phyloP scores from a whole-genome alignment of 768 basidiomycete genomes.

The Tylopilus intermedius region DNA sequence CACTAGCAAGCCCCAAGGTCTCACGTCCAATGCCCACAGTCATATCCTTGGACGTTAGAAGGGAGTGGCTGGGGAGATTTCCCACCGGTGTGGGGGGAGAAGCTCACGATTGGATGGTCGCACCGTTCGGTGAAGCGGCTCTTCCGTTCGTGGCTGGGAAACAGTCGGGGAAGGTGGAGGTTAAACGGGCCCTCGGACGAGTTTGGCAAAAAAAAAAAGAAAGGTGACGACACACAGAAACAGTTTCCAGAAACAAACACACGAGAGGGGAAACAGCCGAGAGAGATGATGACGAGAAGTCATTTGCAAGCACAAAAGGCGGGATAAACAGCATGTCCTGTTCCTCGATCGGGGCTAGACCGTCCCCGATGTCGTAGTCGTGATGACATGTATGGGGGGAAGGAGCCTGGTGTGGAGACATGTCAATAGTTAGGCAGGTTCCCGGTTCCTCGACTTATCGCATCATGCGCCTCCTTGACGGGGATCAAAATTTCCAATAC shows the following conservation, averaged over 20 bases:
- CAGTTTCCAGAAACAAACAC: neutral
- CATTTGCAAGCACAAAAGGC: neutral
- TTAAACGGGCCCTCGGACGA: constrained; percentile 18
- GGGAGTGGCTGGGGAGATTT: too few species aligned
- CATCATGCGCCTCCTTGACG: constrained; percentile 9
- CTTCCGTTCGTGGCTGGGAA: constrained; percentile 15
- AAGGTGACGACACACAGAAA: neutral
- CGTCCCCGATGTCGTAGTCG: neutral
- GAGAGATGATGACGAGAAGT: neutral
- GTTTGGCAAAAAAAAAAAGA: constrained; percentile 8
- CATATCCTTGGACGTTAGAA: too few species aligned
- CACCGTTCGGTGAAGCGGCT: constrained; percentile 20
- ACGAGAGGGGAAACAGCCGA: neutral
- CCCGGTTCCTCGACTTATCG: constrained; percentile 10
- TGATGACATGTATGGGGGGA: neutral
- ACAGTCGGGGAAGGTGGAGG: constrained; percentile 3
- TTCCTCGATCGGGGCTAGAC: neutral
- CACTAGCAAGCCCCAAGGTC: too few species aligned
- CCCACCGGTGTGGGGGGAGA: neutral
- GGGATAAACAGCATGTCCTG: neutral
- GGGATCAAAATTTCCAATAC: constrained; percentile 18
- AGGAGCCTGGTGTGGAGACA: too few species aligned
- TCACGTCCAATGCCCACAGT: too few species aligned
- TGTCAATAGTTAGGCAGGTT: neutral
- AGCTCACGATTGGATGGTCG: constrained; percentile 4